phyloP scores from a whole-genome alignment of 352 stramenopile species.

The Lagenidium giganteum region DNA sequence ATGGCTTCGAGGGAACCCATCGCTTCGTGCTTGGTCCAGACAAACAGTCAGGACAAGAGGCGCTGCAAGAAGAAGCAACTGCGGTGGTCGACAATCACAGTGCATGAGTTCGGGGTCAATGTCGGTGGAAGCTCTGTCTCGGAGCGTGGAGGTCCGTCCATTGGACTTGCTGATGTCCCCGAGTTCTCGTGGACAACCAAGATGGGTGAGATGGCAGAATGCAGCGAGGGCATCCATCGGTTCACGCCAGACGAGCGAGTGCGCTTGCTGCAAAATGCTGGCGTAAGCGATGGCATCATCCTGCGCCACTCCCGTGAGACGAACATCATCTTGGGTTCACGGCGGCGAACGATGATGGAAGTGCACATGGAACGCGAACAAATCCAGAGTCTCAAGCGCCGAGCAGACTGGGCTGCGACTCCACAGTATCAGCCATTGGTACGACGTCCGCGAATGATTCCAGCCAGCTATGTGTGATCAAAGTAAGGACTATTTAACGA shows the following conservation, averaged over 20 bases:
- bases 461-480: conserved; percentile 42
- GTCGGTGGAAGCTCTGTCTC: conserved; percentile 34
- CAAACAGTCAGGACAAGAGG: no score
- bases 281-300: conserved; percentile 37
- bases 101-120: conserved; percentile 40
- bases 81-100: conserved; percentile 40
- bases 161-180: conserved; percentile 29
- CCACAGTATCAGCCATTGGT: conserved; percentile 35
- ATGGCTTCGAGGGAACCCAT: no score
- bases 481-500: no score
- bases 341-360: conserved; percentile 25
- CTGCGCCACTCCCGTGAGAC: conserved; percentile 34
- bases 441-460: conserved; percentile 61
- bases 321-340: conserved; percentile 42
- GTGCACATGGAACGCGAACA: conserved; percentile 8
- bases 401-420: no score
- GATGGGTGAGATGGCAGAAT: conserved; percentile 41
- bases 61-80: no score
- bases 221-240: conserved; percentile 38
- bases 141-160: conserved; percentile 33
- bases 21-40: no score
- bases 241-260: conserved; percentile 34
- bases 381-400: no score
- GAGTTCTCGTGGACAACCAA: conserved; percentile 49
- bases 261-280: conserved; percentile 23